These are phyloP conservation scores for Babesia caballi DNA, from an alignment of 169 alveolate genomes.

Conservation along the genomic window DNA sequence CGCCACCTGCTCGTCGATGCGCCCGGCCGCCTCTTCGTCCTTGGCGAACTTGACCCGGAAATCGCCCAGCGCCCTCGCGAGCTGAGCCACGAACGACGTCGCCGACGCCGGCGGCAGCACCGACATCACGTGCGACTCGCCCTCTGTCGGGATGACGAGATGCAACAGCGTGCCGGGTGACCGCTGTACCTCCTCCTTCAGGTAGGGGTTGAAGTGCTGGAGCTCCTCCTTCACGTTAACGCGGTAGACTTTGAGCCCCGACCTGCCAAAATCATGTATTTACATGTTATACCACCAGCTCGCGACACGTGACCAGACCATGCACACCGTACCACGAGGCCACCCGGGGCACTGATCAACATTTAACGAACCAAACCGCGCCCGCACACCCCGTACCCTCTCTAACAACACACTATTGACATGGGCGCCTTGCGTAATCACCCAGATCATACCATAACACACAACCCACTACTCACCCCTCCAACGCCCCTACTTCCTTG, in stretches of 20 bases:
- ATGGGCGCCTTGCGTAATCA: background rate
- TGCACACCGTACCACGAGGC: too few species aligned
- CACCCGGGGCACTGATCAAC: too few species aligned
- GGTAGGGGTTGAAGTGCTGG: slow-evolving; percentile 2
- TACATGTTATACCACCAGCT: too few species aligned
- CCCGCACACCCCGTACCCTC: too few species aligned
- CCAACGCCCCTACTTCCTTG: slow-evolving; percentile 1
- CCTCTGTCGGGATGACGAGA: slow-evolving; percentile 1
- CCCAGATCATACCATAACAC: background rate
- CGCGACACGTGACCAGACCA: too few species aligned
- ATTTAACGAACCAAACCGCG: too few species aligned
- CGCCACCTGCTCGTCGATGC: background rate
- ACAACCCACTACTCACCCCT: slow-evolving; percentile 13
- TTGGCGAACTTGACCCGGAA: background rate
- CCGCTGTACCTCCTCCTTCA: background rate
- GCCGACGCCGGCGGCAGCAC: slow-evolving; percentile 18
- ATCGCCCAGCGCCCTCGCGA: background rate
- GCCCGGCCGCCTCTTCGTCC: background rate
- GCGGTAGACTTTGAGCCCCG: slow-evolving; percentile 17
- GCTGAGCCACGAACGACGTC: slow-evolving; percentile 9
- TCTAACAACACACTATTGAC: background rate
- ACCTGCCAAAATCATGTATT: background rate
- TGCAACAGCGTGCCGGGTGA: background rate
- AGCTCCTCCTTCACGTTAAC: slow-evolving; percentile 8
- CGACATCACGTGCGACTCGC: slow-evolving; percentile 5